phyloP scores from a whole-genome alignment of 306 rosid genomes.

The Cicer judaicum region DNA sequence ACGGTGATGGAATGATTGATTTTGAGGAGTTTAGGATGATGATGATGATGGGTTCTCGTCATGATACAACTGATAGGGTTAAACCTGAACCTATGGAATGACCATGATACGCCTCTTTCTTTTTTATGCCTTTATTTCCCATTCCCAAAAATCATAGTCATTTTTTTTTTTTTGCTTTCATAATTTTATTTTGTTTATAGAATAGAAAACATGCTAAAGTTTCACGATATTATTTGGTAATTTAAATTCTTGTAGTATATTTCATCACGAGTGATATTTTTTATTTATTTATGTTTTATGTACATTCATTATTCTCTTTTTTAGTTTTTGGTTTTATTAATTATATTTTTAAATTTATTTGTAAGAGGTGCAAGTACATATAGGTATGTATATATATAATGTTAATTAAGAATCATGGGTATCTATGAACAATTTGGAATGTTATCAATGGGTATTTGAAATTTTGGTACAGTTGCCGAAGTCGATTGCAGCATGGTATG shows the following conservation, averaged over 20 bases:
- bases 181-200: background rate
- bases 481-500: too few relatives aligned
- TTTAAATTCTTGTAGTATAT: background rate
- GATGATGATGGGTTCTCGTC: conserved; percentile 89
- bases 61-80: conserved; percentile 49
- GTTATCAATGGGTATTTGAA: too few relatives aligned
- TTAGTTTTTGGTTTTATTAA: background rate
- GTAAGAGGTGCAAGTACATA: too few relatives aligned
- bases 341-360: too few relatives aligned
- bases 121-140: background rate
- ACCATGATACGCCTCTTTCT: background rate
- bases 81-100: conserved; percentile 34
- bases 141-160: background rate
- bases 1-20: conserved; percentile 85
- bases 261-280: background rate
- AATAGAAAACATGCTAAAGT: background rate
- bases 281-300: background rate
- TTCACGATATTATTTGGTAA: background rate
- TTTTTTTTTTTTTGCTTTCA: too few relatives aligned
- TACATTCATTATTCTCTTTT: too few relatives aligned
- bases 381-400: too few relatives aligned
- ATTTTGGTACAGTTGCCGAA: too few relatives aligned
- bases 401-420: too few relatives aligned
- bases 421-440: too few relatives aligned
- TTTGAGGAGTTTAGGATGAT: conserved; percentile 86